Percentiles rank a stretch among this genome's conserved stretches.
These are phyloP conservation scores for Penicillium sp. DNA, from an alignment of 2,329 filamentous ascomycete genomes.

Conservation along the genomic window DNA sequence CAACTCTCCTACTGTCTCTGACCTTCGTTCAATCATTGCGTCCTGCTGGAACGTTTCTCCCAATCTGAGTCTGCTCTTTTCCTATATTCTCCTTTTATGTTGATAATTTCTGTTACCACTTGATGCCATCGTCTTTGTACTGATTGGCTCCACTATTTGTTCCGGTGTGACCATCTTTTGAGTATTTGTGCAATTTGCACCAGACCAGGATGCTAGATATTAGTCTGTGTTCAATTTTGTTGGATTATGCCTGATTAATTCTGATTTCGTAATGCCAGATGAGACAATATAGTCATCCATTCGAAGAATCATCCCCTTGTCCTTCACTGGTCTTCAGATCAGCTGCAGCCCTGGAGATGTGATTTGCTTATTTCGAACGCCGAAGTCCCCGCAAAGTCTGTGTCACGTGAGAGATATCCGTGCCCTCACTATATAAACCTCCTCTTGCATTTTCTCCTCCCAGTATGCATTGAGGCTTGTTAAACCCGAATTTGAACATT, in stretches of 20 bases:
- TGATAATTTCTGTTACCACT: conserved; percentile 15
- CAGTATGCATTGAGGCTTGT: background rate
- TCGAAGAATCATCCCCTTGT: background rate
- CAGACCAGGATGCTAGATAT: conserved; percentile 13
- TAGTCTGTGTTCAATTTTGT: conserved; percentile 6
- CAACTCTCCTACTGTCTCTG: conserved; percentile 4
- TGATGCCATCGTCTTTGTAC: conserved; percentile 6
- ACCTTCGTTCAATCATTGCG: conserved; percentile 6
- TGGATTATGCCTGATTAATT: background rate
- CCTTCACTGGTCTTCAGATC: background rate
- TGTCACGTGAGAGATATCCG: background rate
- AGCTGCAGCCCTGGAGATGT: background rate
- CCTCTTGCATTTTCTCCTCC: background rate
- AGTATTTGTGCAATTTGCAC: conserved; percentile 13
- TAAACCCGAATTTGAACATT: background rate
- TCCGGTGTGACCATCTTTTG: conserved; percentile 12
- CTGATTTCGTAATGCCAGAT: background rate
- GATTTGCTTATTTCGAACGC: background rate
- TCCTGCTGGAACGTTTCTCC: background rate
- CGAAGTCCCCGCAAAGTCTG: background rate
- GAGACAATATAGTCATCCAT: background rate
- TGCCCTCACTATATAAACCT: background rate
- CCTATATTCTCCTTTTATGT: conserved; percentile 15
- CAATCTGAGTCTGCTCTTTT: conserved; percentile 4
- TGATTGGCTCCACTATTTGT: conserved; percentile 11